Conservation (phyloP, 345 rosid genomes). For the Rhizophora apiculata region DNA sequence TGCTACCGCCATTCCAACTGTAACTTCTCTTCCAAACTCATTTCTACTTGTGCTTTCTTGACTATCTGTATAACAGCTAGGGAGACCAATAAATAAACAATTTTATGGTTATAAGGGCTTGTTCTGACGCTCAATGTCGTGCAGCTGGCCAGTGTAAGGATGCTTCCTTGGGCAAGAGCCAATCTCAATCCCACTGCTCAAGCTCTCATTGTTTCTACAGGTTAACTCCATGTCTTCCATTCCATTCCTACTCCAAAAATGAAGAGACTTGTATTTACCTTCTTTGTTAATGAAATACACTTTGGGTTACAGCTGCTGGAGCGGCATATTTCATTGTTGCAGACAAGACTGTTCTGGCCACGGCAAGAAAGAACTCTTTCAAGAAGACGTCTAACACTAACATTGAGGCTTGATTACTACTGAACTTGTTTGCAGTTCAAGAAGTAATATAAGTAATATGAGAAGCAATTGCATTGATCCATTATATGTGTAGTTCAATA, state of each 20-base stretch:
- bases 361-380: slow-evolving; percentile 76
- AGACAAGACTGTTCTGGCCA: slow-evolving; percentile 86
- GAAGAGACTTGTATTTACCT: neutral
- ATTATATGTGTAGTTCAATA: slow-evolving; percentile 19
- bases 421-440: slow-evolving; percentile 5
- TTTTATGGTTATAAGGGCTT: neutral
- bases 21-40: slow-evolving; percentile 20
- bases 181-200: slow-evolving; percentile 90
- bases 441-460: neutral
- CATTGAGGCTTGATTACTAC: slow-evolving; percentile 22
- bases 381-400: slow-evolving; percentile 21
- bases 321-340: slow-evolving; percentile 93
- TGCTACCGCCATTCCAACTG: slow-evolving; percentile 81
- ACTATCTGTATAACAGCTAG: neutral
- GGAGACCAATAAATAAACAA: neutral
- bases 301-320: slow-evolving; percentile 53
- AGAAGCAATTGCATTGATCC: slow-evolving; percentile 14
- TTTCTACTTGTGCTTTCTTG: neutral
- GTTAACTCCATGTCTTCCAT: slow-evolving; percentile 13
- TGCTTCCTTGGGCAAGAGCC: slow-evolving; percentile 85
- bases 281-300: neutral
- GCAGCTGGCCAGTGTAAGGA: slow-evolving; percentile 69
- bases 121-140: neutral
- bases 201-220: slow-evolving; percentile 83
- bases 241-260: neutral